These are phyloP conservation scores for Pleurotus pulmonarius DNA, from an alignment of 768 basidiomycete species.

Conservation along the genomic window DNA sequence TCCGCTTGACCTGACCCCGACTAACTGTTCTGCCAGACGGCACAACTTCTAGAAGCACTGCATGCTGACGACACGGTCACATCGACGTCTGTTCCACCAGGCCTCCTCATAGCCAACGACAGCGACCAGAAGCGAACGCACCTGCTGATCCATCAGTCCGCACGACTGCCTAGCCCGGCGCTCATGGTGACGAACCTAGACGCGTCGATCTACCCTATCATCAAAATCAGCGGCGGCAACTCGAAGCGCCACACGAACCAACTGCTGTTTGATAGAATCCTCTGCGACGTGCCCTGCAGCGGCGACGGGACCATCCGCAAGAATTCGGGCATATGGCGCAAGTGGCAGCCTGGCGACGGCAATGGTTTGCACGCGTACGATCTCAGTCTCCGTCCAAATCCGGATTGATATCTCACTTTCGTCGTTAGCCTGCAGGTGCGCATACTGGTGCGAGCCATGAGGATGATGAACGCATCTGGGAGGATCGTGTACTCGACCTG, in stretches of 20 bases:
- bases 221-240: constrained; percentile 41
- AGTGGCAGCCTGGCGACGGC: constrained; percentile 85
- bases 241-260: constrained; percentile 22
- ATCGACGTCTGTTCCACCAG: constrained; percentile 68
- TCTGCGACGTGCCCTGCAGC: constrained; percentile 97
- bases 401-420: too few relatives aligned
- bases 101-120: constrained; percentile 93
- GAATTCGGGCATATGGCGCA: constrained; percentile 93
- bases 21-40: constrained; percentile 50
- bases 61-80: constrained; percentile 73
- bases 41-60: constrained; percentile 92
- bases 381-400: too few relatives aligned
- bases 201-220: constrained; percentile 78
- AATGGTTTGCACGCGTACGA: constrained; percentile 79
- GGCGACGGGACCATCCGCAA: constrained; percentile 96
- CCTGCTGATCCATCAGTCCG: constrained; percentile 96
- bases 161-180: constrained; percentile 86
- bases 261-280: constrained; percentile 85
- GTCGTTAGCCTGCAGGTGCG: constrained; percentile 77
- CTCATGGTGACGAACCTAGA: constrained; percentile 96
- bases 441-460: constrained; percentile 93
- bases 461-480: constrained; percentile 74
- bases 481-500: constrained; percentile 98
- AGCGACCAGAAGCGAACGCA: constrained; percentile 92
- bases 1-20: too few relatives aligned